Percentiles rank a stretch among this genome's conserved stretches.
Conservation (phyloP, 257 asterid genomes). For the Datura wrightii region DNA sequence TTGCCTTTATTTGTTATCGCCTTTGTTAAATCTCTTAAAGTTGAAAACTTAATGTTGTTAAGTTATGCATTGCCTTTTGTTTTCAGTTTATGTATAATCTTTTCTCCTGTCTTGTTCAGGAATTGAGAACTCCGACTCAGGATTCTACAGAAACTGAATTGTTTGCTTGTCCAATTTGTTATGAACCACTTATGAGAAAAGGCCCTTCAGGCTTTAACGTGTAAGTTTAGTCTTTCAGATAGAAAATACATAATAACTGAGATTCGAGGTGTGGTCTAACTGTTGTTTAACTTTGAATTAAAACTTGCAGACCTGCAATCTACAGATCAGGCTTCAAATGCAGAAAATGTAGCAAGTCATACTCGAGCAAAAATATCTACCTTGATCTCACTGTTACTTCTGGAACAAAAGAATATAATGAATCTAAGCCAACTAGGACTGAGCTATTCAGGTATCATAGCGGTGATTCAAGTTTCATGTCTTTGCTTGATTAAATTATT, state of each 20-base stretch:
- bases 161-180: conserved; percentile 91
- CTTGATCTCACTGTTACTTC: conserved; percentile 94
- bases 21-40: neutral
- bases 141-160: conserved; percentile 58
- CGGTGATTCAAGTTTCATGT: neutral
- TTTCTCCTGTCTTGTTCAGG: conserved; percentile 49
- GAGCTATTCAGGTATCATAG: conserved; percentile 82
- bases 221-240: conserved; percentile 52
- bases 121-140: conserved; percentile 45
- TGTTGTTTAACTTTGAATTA: conserved; percentile 30
- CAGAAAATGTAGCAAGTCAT: conserved; percentile 76
- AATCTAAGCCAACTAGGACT: conserved; percentile 76
- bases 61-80: neutral
- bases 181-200: conserved; percentile 80
- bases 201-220: conserved; percentile 95
- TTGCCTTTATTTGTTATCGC: neutral
- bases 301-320: conserved; percentile 76
- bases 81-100: neutral
- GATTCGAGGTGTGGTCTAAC: neutral
- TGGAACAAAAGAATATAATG: conserved; percentile 82
- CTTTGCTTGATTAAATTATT: conserved; percentile 22
- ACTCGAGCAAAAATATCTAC: conserved; percentile 85
- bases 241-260: neutral
- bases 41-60: neutral
- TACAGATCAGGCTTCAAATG: conserved; percentile 94